Percentiles rank a stretch among this genome's conserved stretches.
phyloP scores from a whole-genome alignment of 352 stramenopile species.

The Phytopythium sindhum region DNA sequence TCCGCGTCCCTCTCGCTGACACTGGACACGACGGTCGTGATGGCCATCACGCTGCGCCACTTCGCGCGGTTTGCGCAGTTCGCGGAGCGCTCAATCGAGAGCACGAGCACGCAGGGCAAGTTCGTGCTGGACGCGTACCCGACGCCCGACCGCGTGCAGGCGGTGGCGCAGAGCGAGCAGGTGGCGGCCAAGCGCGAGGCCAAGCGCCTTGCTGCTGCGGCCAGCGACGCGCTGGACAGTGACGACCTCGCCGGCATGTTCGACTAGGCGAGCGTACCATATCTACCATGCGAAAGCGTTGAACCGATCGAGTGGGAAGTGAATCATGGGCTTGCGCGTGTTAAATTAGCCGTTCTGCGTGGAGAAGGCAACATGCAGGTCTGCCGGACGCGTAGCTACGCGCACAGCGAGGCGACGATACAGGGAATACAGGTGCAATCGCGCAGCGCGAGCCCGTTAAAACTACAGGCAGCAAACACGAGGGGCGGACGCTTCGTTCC shows the following conservation, averaged over 20 bases:
- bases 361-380: not conserved
- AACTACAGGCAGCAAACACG: not conserved
- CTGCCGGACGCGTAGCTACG: not conserved
- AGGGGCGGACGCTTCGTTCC: not conserved
- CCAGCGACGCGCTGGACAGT: conserved; percentile 34
- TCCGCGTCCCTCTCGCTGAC: conserved; percentile 24
- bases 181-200: conserved; percentile 46
- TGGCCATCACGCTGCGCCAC: conserved; percentile 61
- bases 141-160: conserved; percentile 26
- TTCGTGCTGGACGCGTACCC: conserved; percentile 70
- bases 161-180: conserved; percentile 23
- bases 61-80: conserved; percentile 66
- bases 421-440: not conserved
- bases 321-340: not conserved
- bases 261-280: conserved; percentile 14
- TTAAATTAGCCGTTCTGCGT: not conserved
- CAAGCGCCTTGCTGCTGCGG: conserved; percentile 30
- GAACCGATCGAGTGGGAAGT: not conserved
- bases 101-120: conserved; percentile 69
- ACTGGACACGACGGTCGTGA: conserved; percentile 66
- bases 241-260: conserved; percentile 52
- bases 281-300: not conserved
- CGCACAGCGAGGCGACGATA: not conserved
- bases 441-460: not conserved
- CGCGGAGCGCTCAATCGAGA: conserved; percentile 50